Conservation (phyloP, 2,329 filamentous ascomycete species). For the Colletotrichum sp. region DNA sequence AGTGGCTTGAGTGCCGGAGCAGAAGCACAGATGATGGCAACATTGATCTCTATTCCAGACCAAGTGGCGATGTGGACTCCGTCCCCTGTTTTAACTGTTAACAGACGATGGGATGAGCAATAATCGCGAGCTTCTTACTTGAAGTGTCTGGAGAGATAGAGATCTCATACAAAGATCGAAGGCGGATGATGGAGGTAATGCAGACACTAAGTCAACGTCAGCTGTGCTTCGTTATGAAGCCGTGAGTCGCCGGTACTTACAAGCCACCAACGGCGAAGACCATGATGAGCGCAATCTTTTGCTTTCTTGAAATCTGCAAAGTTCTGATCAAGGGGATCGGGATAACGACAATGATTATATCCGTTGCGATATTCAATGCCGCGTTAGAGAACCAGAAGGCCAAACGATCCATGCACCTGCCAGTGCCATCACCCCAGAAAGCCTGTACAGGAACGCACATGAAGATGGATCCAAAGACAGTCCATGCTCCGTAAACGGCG, state of each 20-base stretch:
- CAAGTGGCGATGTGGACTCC: slow-evolving; percentile 19
- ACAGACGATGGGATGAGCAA: neutral
- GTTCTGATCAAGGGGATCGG: slow-evolving; percentile 26
- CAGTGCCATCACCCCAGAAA: slow-evolving; percentile 25
- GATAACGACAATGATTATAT: slow-evolving; percentile 30
- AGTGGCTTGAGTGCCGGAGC: slow-evolving; percentile 37
- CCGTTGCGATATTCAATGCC: slow-evolving; percentile 33
- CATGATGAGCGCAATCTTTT: neutral
- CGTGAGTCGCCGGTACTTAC: neutral
- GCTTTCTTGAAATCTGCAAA: neutral
- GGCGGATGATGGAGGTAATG: slow-evolving; percentile 25
- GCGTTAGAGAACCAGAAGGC: slow-evolving; percentile 31
- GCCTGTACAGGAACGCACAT: slow-evolving; percentile 29
- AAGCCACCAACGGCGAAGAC: neutral
- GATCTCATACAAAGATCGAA: slow-evolving; percentile 25
- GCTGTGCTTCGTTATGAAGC: neutral
- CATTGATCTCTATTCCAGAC: slow-evolving; percentile 37
- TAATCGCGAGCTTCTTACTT: neutral
- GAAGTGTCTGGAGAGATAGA: neutral
- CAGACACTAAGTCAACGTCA: neutral
- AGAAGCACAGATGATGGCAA: slow-evolving; percentile 38
- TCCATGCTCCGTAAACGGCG: slow-evolving; percentile 29
- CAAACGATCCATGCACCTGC: slow-evolving; percentile 25
- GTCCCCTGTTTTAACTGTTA: neutral
- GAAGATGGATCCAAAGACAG: slow-evolving; percentile 28